Evolutionary conservation across 768 basidiomycete species (phyloP).

Genomic region (Auriscalpium orientale): DNA sequence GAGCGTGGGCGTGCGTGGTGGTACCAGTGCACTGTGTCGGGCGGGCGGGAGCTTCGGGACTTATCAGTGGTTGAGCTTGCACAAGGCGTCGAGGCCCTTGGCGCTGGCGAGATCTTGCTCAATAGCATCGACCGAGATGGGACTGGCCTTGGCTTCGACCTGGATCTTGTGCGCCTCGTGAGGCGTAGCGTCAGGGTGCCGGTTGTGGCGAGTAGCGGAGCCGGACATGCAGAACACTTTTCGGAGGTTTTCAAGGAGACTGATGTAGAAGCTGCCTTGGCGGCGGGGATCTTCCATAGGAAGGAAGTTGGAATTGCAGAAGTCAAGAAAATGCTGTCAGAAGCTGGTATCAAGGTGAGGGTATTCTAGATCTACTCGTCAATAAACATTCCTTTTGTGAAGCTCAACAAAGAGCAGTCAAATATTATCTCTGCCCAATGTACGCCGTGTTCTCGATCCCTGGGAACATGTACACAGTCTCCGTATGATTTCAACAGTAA

Average conservation of each 20-base stretch:
- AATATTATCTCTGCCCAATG: background rate
- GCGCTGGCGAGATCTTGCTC: conserved; percentile 90
- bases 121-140: conserved; percentile 98
- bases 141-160: conserved; percentile 86
- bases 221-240: conserved; percentile 78
- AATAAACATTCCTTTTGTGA: background rate
- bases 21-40: conserved; percentile 97
- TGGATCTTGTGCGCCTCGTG: conserved; percentile 72
- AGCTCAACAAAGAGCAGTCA: background rate
- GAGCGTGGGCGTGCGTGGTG: conserved; percentile 84
- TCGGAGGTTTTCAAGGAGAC: conserved; percentile 78
- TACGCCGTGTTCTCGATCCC: background rate
- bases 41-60: conserved; percentile 77
- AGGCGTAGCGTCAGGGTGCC: conserved; percentile 77
- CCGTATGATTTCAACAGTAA: conserved; percentile 9
- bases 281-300: conserved; percentile 96
- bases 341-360: conserved; percentile 44
- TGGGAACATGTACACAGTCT: background rate
- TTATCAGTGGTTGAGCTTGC: conserved; percentile 91
- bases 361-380: background rate
- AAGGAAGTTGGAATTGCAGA: conserved; percentile 76
- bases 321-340: conserved; percentile 57
- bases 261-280: conserved; percentile 82
- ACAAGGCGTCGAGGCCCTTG: conserved; percentile 79
- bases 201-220: conserved; percentile 92